Conservation (phyloP, 192 early-diverging fungal genomes). For the Rhizoclosmatium sp. region DNA sequence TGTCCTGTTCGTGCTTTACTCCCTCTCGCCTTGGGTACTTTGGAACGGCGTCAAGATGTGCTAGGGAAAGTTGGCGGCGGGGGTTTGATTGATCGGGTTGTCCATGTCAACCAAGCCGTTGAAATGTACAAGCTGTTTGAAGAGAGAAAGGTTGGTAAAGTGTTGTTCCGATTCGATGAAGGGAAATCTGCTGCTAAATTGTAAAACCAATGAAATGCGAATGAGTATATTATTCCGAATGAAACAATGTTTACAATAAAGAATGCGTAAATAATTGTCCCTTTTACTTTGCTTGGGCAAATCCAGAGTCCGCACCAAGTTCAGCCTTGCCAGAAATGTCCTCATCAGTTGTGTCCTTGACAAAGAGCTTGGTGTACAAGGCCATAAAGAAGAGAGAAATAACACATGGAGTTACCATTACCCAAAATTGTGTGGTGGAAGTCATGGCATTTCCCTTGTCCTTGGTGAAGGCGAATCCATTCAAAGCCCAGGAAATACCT, state of each 20-base stretch:
- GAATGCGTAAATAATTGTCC: background rate
- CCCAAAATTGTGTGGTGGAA: slow-evolving; percentile 3
- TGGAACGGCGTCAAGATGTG: slow-evolving; percentile 44
- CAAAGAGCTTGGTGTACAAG: background rate
- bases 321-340: background rate
- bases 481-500: background rate
- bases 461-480: background rate
- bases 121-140: slow-evolving; percentile 62
- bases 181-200: background rate
- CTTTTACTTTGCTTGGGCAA: background rate
- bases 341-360: background rate
- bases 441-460: background rate
- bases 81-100: slow-evolving; percentile 44
- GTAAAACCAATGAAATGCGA: background rate
- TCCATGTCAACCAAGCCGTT: slow-evolving; percentile 47
- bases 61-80: slow-evolving; percentile 46
- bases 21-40: slow-evolving; percentile 42
- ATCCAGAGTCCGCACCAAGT: background rate
- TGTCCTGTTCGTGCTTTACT: slow-evolving; percentile 60
- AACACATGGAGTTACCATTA: background rate
- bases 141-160: slow-evolving; percentile 46
- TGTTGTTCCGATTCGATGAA: slow-evolving; percentile 41
- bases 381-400: background rate
- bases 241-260: background rate
- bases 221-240: background rate